These are phyloP conservation scores for Odontarrhena argentea DNA, from an alignment of 345 rosid species.

Conservation along the genomic window DNA sequence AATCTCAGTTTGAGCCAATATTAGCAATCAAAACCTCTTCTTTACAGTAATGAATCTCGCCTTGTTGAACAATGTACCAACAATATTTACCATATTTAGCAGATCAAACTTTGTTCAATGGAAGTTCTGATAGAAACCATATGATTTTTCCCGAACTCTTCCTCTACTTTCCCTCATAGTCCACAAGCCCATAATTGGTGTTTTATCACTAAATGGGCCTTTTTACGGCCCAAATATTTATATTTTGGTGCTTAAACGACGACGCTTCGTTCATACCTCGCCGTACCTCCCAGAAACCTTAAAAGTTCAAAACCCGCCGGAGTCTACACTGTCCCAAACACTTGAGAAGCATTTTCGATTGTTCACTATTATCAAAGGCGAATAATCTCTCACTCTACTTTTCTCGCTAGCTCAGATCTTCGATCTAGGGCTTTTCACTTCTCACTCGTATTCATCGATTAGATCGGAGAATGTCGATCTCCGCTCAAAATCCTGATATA, in stretches of 20 bases:
- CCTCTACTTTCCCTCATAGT: background rate
- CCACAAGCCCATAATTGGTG: constrained; percentile 2
- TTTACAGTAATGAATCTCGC: background rate
- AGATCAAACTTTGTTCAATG: background rate
- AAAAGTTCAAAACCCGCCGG: constrained; percentile 39
- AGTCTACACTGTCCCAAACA: constrained; percentile 17
- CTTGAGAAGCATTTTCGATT: constrained; percentile 37
- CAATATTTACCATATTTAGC: background rate
- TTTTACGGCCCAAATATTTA: background rate
- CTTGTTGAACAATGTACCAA: background rate
- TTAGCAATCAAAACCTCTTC: constrained; percentile 23
- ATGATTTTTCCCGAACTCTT: too few relatives aligned
- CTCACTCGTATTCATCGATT: background rate
- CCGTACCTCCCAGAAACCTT: constrained; percentile 36
- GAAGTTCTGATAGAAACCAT: background rate
- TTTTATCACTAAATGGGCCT: background rate
- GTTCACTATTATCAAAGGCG: background rate
- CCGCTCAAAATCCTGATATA: constrained; percentile 74
- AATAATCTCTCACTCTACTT: constrained; percentile 20
- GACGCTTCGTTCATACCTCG: constrained; percentile 5
- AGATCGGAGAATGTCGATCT: constrained; percentile 54
- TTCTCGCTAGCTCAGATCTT: constrained; percentile 31
- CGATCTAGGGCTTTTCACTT: constrained; percentile 41
- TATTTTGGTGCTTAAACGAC: background rate
- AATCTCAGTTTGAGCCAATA: constrained; percentile 20